Base-by-base conservation (phyloP, 306 rosid genomes). In the Casuarina cunninghamiana region DNA sequence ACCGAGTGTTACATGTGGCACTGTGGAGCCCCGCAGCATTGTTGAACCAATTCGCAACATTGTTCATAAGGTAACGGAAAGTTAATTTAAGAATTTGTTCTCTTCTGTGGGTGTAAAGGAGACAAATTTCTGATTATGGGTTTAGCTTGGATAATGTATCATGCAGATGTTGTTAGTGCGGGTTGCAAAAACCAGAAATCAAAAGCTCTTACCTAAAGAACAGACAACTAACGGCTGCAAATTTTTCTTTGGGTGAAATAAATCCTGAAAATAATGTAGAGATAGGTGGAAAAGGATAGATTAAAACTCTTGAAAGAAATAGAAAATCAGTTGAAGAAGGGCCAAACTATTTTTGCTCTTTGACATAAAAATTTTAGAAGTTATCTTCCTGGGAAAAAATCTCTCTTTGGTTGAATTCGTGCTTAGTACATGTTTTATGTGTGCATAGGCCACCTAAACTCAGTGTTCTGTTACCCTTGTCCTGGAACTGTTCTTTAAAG, bases 1-100 rank as follows among this genome's bases (percentile, higher is more conserved):
- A 17, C 99, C 99, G 15, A 95, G 99, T 79, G 97, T 95, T 41
- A 95, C 99, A 10, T 88, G 97, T 65, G 99, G 99, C 10, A 93
- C 97, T 0, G 93, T 95, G 7, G 99, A 95, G 84, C 90, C 97
- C 10, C 97, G 97, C 78, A 95, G 99, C 86, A 86, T 95, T 68
- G 94, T 95, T 26, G 99, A 95, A 73, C 99, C 99, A 0, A 68
- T 95, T 80, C 97, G 99, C 71, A 95, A 85, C 74, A 89, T 95
- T 41, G 88, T 82, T 72, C 79, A 82, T 71, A 93, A 95, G 97
- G 99, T 95, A 50, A 73, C 13, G 3, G 1, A 37, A 5, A 26
- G 26, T 70, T n/a, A 16, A 39, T 37, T 43, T 17, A 44, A 35
- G 8, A 37, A 10, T 45, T 3, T 70, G 6, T 26, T 41, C 48